Evolutionary conservation across 768 basidiomycete species (phyloP), one percentile per base, ranked within the genome.

Genomic region (Lepiota subincarnata): DNA sequence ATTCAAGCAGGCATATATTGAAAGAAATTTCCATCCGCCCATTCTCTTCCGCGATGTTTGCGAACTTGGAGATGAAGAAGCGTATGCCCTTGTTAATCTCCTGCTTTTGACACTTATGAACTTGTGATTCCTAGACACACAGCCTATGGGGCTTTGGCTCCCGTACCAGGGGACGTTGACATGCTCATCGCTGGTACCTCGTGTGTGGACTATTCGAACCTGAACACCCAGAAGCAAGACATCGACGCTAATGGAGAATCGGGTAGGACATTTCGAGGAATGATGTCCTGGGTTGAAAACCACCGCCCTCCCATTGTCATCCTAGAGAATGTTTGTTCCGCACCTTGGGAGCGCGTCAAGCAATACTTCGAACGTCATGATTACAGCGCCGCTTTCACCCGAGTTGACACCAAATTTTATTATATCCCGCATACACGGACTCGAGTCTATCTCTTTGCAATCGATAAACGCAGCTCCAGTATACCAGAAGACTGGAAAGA

Each of bases 1-100:
- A 3, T 96, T 93, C 78, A 95, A 97, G 70, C 94, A 95, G 65
- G 95, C 94, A 0, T 97, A 98, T 64, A 98, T 98, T 57, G 95
- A 98, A 65, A 80, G 95, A 28, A 98, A 98, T 68, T 98, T 98
- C 65, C 82, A 87, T 37, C 95, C 95, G 19, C 93, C 94, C 11
- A 69, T 96, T 22, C 75, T 98, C 31, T 98, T 97, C 68, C 83
- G 95, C 44, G 95, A 98, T 65, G 94, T 98, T 14, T 92, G 89
- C 53, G 94, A 97, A 63, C 78, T 98, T 14, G 89, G 88, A 4
- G 79, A 84, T 18, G 68, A 72, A 40, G 79, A 89, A 70, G 91
- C 91, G 89, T 92, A 67, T 55, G 89, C 74, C 16, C 1, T 37
- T 51, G 38, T 42, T 36, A 14, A 41, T 14, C 31, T 55, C 16